Evolutionary conservation across 441 rosid genomes (phyloP).

Genomic region (Hura crepitans): DNA sequence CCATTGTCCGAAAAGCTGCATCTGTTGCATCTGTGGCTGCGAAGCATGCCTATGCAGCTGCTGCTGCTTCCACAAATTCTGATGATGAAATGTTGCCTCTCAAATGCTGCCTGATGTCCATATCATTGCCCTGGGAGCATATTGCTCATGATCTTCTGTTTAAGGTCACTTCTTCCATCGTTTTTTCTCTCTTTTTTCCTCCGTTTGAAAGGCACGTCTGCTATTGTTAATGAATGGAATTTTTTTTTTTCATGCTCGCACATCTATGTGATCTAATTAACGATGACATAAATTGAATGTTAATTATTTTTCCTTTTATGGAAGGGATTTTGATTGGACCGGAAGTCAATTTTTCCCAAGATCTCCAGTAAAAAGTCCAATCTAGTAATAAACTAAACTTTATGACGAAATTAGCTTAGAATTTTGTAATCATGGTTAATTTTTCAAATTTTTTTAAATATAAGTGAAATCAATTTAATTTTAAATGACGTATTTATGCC

Average conservation of each 20-base stretch:
- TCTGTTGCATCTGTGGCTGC: slow-evolving; percentile 90
- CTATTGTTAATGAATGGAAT: neutral
- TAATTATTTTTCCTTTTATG: neutral
- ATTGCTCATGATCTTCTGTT: slow-evolving; percentile 86
- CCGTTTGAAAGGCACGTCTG: no score
- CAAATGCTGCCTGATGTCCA: slow-evolving; percentile 89
- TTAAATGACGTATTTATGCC: neutral
- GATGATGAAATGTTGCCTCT: slow-evolving; percentile 86
- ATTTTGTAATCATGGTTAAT: neutral
- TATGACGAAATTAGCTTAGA: neutral
- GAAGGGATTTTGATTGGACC: neutral
- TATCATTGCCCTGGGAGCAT: slow-evolving; percentile 88
- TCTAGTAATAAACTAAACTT: neutral
- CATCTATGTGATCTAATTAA: neutral
- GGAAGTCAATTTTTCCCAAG: neutral
- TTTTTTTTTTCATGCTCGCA: neutral
- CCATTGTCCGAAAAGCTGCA: slow-evolving; percentile 82
- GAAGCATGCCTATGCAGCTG: slow-evolving; percentile 88
- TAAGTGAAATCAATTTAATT: neutral
- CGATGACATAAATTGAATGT: neutral
- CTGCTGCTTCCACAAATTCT: slow-evolving; percentile 49
- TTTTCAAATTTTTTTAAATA: neutral
- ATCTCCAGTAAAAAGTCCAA: neutral
- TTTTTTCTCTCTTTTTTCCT: neutral
- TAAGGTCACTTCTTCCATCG: slow-evolving; percentile 44